Evolutionary conservation across 192 early-diverging fungal species (phyloP), one percentile per base, ranked within the genome.

Genomic region (Entomortierella chlamydospora): DNA sequence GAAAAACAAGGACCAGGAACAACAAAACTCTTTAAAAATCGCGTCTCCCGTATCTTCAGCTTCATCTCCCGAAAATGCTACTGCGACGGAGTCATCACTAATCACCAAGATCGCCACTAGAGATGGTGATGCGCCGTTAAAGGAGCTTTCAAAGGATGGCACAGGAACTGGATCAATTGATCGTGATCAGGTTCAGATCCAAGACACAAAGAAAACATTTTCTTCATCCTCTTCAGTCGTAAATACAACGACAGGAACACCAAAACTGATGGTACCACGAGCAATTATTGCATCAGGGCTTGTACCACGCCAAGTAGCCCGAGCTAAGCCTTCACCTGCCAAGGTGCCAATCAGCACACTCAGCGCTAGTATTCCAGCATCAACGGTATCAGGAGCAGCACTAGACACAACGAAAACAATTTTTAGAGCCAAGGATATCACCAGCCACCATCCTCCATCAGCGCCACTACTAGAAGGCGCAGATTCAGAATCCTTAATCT

Each of bases 241-340:
- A 4, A 47, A 47, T 4, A 47, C 20, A 12, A 47, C 20, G 45
- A 20, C 45, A 15, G 15, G 12, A 20, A 12, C 15, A 47, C 45
- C 45, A 47, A 47, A 47, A 15, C 45, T 47, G 45, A 47, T 47
- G 45, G 15, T 69, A 1, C 34, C 67, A 33, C 45, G 57, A 28
- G 29, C 28, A 17, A 25, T 31, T 0, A 31, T 69, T 28, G 47
- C 67, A 17, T 60, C 58, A 29, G 50, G 67, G 29, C 57, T 69
- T 2, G 45, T 69, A n/a, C 67, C 67, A 20, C 67, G 67, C 23
- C 67, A 69, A 12, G 57, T 69, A 17, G 49, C 57, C 37, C 56
- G 42, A 3, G 29, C 64, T 2, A 29, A 42, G 22, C 13, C 30
- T 13, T 34, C 41, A 0, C 31, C 25, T 8, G n/a, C 52, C 7